Evolutionary conservation across 2,329 filamentous ascomycete genomes (phyloP), one percentile per base, ranked within the genome.

Genomic region (Fusarium sp.): DNA sequence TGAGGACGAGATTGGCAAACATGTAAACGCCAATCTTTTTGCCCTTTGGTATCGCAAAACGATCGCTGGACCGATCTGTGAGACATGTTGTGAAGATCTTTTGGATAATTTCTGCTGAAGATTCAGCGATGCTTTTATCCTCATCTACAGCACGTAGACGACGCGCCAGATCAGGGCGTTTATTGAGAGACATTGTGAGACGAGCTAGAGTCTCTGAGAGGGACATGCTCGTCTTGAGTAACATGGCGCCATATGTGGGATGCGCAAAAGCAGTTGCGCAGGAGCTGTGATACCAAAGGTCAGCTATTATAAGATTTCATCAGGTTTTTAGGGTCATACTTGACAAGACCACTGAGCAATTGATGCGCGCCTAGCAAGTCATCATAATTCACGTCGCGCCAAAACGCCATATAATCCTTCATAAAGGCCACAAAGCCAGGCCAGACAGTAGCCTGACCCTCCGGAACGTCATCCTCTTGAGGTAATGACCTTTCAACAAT

Each of bases 41-140:
- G 59, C 94, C 94, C 75, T 95, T 92, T 0, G 94, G 93, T 65
- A 86, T 88, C 23, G 89, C 90, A 73, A 87, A 88, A 15, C 89
- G 85, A 30, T 88, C 89, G 20, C 90, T 90, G 2, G 89, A 91
- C 52, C 93, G 89, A 78, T 97, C 94, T 7, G 92, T 94, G 37
- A 97, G 83, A 71, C 95, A 98, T 41, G 93, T 94, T 14, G 93
- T 96, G 78, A 98, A 97, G 26, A 95, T 94, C 78, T 94, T 93
- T 67, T 97, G 92, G 64, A 98, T 92, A 54, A 93, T 92, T 77
- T 98, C 95, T 20, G 94, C 94, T 4, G 94, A 94, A 30, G 91
- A 90, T 80, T 97, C 95, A 14, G 95, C 93, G 42, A 98, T 87
- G 3, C 94, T 89, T 78, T 90, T 89, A 56, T 92, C 90, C 30